Evolutionary conservation across 176 grass and related monocot species (phyloP).

Genomic region (Tuctoria greenei): DNA sequence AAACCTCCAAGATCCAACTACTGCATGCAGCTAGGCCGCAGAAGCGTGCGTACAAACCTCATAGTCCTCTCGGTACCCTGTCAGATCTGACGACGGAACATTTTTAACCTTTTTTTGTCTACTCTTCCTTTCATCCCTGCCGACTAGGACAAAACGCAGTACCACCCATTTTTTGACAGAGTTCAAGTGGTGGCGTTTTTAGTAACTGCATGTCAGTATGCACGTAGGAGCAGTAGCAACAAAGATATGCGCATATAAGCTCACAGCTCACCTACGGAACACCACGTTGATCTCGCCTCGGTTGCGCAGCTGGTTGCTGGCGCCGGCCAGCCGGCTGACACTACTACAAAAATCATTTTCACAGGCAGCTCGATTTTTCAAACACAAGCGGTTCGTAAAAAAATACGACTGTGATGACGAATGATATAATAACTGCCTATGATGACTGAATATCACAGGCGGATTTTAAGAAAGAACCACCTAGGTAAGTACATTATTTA

Average conservation of each 20-base stretch:
- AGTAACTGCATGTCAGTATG: constrained; percentile 11
- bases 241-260: too few species aligned
- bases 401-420: too few species aligned
- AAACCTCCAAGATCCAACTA: constrained; percentile 37
- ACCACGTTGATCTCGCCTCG: constrained; percentile 73
- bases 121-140: constrained; percentile 1
- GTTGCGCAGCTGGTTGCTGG: constrained; percentile 56
- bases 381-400: too few species aligned
- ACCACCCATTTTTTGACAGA: neutral
- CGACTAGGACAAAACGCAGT: neutral
- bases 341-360: too few species aligned
- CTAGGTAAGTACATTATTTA: too few species aligned
- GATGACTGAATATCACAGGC: too few species aligned
- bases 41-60: constrained; percentile 3
- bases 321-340: constrained; percentile 70
- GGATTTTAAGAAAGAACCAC: too few species aligned
- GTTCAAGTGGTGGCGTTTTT: constrained; percentile 2
- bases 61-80: constrained; percentile 19
- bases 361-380: too few species aligned
- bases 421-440: too few species aligned
- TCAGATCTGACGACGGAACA: constrained; percentile 34
- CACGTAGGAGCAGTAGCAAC: neutral
- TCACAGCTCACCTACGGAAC: constrained; percentile 70
- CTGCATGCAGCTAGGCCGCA: neutral
- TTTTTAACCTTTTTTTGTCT: constrained; percentile 17